Evolutionary conservation across 345 rosid species (phyloP).

Genomic region (Turnera subulata): DNA sequence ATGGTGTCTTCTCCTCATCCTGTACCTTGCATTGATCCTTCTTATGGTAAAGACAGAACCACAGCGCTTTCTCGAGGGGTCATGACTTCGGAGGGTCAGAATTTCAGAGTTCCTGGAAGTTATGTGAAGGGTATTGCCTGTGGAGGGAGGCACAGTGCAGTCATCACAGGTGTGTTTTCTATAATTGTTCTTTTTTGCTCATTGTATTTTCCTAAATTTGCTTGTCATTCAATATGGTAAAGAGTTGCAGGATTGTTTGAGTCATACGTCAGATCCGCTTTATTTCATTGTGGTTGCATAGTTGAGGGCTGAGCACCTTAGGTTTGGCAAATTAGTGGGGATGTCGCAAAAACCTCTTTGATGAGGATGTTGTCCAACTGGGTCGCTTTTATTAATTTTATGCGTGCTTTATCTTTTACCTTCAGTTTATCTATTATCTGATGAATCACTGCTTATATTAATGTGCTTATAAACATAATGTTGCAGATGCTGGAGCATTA

Average conservation of each 20-base stretch:
- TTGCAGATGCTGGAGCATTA: slow-evolving; percentile 87
- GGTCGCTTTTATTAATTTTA: not conserved
- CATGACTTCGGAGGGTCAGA: slow-evolving; percentile 53
- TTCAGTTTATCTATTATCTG: not conserved
- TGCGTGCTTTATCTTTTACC: not conserved
- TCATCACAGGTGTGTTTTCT: slow-evolving; percentile 58
- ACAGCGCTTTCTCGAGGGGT: slow-evolving; percentile 42
- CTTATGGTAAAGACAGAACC: slow-evolving; percentile 52
- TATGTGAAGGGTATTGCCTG: slow-evolving; percentile 82
- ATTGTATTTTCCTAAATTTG: not conserved
- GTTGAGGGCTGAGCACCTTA: not conserved
- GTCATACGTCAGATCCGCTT: not conserved
- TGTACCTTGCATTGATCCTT: slow-evolving; percentile 64
- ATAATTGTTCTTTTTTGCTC: not conserved
- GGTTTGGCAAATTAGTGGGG: not conserved
- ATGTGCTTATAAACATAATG: not conserved
- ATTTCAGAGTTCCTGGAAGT: slow-evolving; percentile 71
- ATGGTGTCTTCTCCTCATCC: slow-evolving; percentile 97
- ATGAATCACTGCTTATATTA: not conserved
- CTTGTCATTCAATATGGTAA: not conserved
- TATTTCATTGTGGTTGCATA: not conserved
- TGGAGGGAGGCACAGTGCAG: slow-evolving; percentile 98
- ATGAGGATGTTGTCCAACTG: not conserved
- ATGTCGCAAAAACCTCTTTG: not conserved
- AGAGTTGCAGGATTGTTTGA: too few relatives aligned